phyloP scores from a whole-genome alignment of 2,329 filamentous ascomycete genomes.

The Epichloe scottii region DNA sequence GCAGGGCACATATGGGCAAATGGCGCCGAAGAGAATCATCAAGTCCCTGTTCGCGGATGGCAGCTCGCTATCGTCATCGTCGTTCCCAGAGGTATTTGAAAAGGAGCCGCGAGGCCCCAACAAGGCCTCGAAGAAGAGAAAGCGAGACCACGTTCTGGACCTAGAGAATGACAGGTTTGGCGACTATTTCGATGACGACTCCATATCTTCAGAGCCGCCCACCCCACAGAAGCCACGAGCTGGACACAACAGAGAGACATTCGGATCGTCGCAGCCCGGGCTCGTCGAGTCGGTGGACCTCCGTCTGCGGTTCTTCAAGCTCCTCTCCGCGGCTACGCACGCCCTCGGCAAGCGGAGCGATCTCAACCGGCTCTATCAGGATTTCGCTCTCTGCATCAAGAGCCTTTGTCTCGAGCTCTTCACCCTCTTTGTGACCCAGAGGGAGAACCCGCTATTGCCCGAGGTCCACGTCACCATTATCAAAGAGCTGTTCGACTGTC shows the following conservation, averaged over 20 bases:
- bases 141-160: conserved; percentile 35
- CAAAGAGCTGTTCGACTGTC: conserved; percentile 31
- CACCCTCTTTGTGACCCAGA: conserved; percentile 34
- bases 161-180: conserved; percentile 47
- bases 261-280: conserved; percentile 14
- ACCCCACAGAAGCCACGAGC: conserved; percentile 28
- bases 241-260: conserved; percentile 9
- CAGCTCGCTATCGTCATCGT: conserved; percentile 33
- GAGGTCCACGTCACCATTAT: conserved; percentile 32
- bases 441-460: conserved; percentile 21
- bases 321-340: conserved; percentile 35
- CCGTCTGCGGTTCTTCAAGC: conserved; percentile 49
- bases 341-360: conserved; percentile 32
- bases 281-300: conserved; percentile 44
- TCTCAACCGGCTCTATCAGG: conserved; percentile 44
- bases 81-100: conserved; percentile 55
- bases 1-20: conserved; percentile 31
- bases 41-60: conserved; percentile 59
- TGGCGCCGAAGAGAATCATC: conserved; percentile 41
- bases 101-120: conserved; percentile 39
- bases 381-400: conserved; percentile 43
- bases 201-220: conserved; percentile 34
- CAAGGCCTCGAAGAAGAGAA: conserved; percentile 35
- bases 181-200: conserved; percentile 48
- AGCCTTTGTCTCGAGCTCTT: conserved; percentile 47